Evolutionary conservation across 495 filamentous ascomycete genomes (phyloP), one percentile per base, ranked within the genome.

Genomic region (Achaetomiella virescens): DNA sequence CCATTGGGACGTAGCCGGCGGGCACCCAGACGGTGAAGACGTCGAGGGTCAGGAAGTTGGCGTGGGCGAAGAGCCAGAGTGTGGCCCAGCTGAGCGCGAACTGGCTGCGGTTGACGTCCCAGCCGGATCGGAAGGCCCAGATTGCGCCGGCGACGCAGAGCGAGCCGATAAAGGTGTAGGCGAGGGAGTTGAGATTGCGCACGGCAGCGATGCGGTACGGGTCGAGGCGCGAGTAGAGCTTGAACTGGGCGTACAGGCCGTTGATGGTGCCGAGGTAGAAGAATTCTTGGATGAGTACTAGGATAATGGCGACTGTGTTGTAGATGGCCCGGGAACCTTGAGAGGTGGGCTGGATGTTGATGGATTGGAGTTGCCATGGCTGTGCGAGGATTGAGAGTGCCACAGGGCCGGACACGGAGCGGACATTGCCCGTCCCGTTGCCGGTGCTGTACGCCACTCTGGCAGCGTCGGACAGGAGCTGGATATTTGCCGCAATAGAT

Each of bases 21-120:
- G 76, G 70, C 1, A 78, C 18, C 72, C 72, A 78, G 42, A 74
- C 63, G 1, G 74, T 75, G 48, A 79, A 69, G 10, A 73, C 62
- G 44, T 82, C 78, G 0, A 82, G 66, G 10, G 63, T 58, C 29
- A 77, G 64, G 58, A 79, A 82, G 58, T 80, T 79, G 22, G 72
- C 43, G 57, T 81, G 76, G 2, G 69, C 72, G 37, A 78, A 78
- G 7, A 82, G 74, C 79, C 79, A 82, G 1, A 81, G 45, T 0
- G 58, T 48, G 42, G 73, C 56, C 79, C 79, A 82, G 6, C 65
- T 72, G 18, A 79, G 58, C 1, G 59, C 69, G 51, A 77, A 81
- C 43, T 81, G 76, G 29, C 55, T 66, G n/a, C 63, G 70, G 49
- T 70, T 70, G 31, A 81, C 72, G 46, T 69, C 6, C 79, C 78